Conservation (phyloP, 768 basidiomycete species). For the Xanthoconium stramineum region DNA sequence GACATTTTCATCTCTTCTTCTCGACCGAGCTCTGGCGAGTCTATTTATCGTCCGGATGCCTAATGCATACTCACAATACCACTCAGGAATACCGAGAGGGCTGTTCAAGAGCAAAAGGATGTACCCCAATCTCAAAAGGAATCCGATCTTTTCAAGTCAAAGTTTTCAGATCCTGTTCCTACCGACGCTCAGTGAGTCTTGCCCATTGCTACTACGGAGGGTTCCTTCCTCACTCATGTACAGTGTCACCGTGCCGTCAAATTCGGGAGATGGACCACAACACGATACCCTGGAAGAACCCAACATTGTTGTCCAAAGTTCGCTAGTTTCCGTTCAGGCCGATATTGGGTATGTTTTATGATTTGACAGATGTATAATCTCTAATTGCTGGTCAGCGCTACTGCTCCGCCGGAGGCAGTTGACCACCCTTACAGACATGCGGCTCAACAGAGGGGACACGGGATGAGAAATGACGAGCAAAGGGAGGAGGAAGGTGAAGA, state of each 20-base stretch:
- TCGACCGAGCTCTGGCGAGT: conserved; percentile 1
- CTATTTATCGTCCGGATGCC: neutral
- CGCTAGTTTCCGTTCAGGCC: neutral
- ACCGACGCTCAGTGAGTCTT: no score
- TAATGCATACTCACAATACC: neutral
- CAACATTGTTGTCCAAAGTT: no score
- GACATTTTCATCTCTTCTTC: neutral
- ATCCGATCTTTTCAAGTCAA: no score
- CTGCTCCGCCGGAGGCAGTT: no score
- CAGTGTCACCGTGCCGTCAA: no score
- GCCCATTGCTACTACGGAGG: no score
- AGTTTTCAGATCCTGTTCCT: no score
- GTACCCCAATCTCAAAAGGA: neutral
- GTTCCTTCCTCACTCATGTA: no score
- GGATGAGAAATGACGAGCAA: neutral
- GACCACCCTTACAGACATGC: neutral
- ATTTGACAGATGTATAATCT: neutral
- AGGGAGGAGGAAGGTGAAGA: neutral
- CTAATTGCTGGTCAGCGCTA: neutral
- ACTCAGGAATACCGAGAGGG: neutral
- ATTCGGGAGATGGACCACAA: no score
- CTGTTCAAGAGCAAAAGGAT: neutral
- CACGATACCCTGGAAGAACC: neutral
- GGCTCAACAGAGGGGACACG: neutral
- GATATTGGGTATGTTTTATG: neutral